phyloP scores from a whole-genome alignment of 352 stramenopile species.

The Globisporangium irregulare region DNA sequence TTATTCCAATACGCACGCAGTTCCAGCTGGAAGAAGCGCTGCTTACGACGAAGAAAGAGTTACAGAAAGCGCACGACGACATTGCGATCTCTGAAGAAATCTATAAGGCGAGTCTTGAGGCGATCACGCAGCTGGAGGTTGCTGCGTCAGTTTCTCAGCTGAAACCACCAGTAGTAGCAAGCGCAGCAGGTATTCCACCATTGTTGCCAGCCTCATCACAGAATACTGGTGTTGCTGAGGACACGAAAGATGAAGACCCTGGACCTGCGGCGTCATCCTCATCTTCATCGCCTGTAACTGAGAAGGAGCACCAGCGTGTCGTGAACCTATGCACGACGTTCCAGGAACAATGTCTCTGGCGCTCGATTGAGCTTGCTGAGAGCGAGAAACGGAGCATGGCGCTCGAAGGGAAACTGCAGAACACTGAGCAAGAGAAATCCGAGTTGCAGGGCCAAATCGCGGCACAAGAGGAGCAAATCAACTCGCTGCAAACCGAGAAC shows the following conservation, averaged over 20 bases:
- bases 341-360: constrained; percentile 77
- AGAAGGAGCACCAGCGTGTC: constrained; percentile 38
- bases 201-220: neutral
- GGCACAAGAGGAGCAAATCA: constrained; percentile 4
- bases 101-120: constrained; percentile 65
- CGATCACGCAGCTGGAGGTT: constrained; percentile 48
- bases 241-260: neutral
- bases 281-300: constrained; percentile 1
- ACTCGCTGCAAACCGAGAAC: constrained; percentile 30
- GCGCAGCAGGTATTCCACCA: neutral
- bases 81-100: constrained; percentile 53
- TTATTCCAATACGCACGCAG: constrained; percentile 13
- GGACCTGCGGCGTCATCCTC: neutral
- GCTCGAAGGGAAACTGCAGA: constrained; percentile 20
- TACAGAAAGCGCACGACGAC: constrained; percentile 34
- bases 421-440: constrained; percentile 11
- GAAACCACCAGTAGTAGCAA: neutral
- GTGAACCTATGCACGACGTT: constrained; percentile 58
- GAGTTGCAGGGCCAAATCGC: constrained; percentile 11
- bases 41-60: constrained; percentile 27
- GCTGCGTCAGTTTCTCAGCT: neutral
- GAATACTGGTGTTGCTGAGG: neutral
- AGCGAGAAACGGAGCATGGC: constrained; percentile 40
- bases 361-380: constrained; percentile 62
- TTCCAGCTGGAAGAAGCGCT: constrained; percentile 33